Conservation (phyloP, 2,329 filamentous ascomycete species). For the Helotiales sp. region DNA sequence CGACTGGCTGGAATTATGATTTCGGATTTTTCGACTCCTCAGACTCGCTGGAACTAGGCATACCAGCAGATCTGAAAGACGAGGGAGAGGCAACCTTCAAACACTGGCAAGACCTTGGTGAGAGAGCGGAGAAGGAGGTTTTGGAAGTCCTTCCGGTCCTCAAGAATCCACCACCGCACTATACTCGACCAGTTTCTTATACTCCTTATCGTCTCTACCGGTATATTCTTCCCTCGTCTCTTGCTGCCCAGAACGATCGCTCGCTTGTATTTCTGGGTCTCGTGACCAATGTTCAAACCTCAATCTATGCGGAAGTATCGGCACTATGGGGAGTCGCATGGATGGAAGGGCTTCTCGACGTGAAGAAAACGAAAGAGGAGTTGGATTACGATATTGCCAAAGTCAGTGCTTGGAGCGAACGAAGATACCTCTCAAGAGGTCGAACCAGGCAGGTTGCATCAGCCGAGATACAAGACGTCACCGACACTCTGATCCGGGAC, state of each 20-base stretch:
- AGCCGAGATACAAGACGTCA: constrained; percentile 14
- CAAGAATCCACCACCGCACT: constrained; percentile 6
- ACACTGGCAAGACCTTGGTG: constrained; percentile 6
- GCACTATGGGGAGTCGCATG: constrained; percentile 15
- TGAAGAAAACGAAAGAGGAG: constrained; percentile 8
- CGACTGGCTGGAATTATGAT: constrained; percentile 14
- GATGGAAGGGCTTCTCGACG: constrained; percentile 13
- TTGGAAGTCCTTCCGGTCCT: constrained; percentile 5
- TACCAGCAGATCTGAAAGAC: constrained; percentile 4
- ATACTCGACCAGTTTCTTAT: neutral
- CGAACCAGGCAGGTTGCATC: constrained; percentile 8
- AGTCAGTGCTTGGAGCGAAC: constrained; percentile 14
- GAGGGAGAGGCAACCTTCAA: neutral
- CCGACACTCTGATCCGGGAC: constrained; percentile 12
- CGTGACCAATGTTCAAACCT: constrained; percentile 10
- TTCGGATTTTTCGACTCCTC: constrained; percentile 5
- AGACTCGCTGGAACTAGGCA: constrained; percentile 1
- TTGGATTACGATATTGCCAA: constrained; percentile 18
- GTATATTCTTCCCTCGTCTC: constrained; percentile 13
- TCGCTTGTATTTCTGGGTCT: constrained; percentile 15
- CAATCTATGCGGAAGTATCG: constrained; percentile 14
- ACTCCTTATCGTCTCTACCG: constrained; percentile 17
- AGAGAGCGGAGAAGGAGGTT: constrained; percentile 1
- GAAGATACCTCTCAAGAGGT: constrained; percentile 10
- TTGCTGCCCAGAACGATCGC: constrained; percentile 12